phyloP scores from a whole-genome alignment of 371 early-diverging fungal species.

The Saksenaea vasiformis region DNA sequence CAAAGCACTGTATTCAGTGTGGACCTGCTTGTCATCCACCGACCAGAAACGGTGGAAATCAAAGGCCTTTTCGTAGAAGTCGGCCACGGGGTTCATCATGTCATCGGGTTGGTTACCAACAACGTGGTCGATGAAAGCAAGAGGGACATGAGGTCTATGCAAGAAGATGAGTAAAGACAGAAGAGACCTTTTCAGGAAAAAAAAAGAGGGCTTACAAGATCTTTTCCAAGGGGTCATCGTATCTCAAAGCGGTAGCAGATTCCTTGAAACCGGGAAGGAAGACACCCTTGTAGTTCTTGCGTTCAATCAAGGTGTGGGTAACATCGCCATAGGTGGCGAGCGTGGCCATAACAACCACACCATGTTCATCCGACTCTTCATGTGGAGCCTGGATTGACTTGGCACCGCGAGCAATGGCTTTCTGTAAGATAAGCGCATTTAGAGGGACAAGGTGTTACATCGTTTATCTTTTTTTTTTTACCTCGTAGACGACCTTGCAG shows the following conservation, averaged over 20 bases:
- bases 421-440: conserved; percentile 17
- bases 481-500: conserved; percentile 72
- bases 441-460: background rate
- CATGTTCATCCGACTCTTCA: conserved; percentile 81
- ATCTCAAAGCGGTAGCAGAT: conserved; percentile 33
- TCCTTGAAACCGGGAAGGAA: conserved; percentile 87
- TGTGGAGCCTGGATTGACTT: conserved; percentile 82
- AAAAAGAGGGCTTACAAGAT: conserved; percentile 58
- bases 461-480: conserved; percentile 16
- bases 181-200: background rate
- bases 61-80: conserved; percentile 82
- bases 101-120: conserved; percentile 95
- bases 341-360: conserved; percentile 90
- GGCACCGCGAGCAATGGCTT: conserved; percentile 90
- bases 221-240: conserved; percentile 69
- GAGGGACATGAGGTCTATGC: conserved; percentile 59
- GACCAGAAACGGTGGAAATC: conserved; percentile 99
- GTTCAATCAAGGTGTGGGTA: conserved; percentile 92
- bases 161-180: background rate
- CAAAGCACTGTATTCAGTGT: conserved; percentile 93
- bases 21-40: conserved; percentile 95
- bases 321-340: conserved; percentile 93
- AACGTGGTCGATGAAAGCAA: conserved; percentile 87
- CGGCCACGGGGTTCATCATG: conserved; percentile 86
- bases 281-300: conserved; percentile 77